Evolutionary conservation across 768 basidiomycete genomes (phyloP).

Genomic region (Sporobolomyces phaffii): DNA sequence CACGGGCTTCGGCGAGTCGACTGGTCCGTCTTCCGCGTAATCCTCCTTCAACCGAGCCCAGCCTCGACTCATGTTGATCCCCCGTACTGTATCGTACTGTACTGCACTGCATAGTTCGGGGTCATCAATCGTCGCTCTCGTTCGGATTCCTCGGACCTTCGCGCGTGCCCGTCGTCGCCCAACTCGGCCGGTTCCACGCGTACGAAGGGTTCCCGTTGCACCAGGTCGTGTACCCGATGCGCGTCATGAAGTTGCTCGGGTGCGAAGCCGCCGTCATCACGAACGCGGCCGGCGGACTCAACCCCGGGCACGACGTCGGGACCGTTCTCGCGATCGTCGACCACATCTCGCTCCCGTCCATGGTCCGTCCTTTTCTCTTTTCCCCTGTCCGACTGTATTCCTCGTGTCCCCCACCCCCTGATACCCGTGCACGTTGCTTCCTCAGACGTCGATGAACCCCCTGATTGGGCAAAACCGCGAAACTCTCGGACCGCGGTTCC

Average conservation of each 20-base stretch:
- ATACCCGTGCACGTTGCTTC: too few species aligned
- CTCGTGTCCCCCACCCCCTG: too few species aligned
- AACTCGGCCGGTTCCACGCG: conserved; percentile 62
- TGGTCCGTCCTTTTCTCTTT: conserved; percentile 3
- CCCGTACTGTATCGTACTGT: too few species aligned
- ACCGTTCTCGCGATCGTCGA: conserved; percentile 80
- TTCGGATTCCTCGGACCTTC: conserved; percentile 68
- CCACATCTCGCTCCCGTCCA: conserved; percentile 57
- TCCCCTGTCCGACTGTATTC: too few species aligned
- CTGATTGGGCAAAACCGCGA: conserved; percentile 66
- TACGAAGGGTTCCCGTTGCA: conserved; percentile 67
- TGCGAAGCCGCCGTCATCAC: conserved; percentile 66
- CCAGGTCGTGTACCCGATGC: conserved; percentile 56
- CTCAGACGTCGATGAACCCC: conserved; percentile 55
- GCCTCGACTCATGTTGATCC: not conserved
- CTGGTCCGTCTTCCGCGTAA: conserved; percentile 52
- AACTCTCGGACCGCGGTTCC: conserved; percentile 61
- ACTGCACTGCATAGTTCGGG: conserved; percentile 56
- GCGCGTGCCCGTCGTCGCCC: conserved; percentile 75
- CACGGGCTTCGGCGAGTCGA: conserved; percentile 69
- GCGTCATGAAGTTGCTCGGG: conserved; percentile 52
- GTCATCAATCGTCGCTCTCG: conserved; percentile 71
- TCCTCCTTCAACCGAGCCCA: not conserved
- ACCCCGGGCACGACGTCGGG: conserved; percentile 65
- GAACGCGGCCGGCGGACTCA: conserved; percentile 79